Base-by-base conservation (phyloP, 768 basidiomycete species). In the Xanthoconium stramineum region DNA sequence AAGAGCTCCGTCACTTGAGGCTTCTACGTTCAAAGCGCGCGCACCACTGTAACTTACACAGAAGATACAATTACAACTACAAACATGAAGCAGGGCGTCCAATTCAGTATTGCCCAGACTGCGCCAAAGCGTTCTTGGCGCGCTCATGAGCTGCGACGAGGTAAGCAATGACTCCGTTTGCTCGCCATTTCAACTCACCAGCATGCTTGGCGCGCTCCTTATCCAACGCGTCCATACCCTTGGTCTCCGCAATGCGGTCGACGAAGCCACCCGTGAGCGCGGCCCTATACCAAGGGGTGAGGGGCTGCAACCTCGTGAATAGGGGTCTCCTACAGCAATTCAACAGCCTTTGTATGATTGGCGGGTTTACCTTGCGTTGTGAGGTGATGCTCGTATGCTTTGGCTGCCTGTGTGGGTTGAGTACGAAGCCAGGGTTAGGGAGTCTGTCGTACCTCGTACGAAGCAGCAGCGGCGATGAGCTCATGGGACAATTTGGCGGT, bases 1-100 rank as follows among this genome's bases (percentile, higher is more conserved):
- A 79, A 89, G 39, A 86, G 80, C 65, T 73, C 76, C 9, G 78
- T 95, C 3, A 73, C 88, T 50, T 87, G 81, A 65, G 91, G 96
- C 65, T 71, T 94, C 37, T 79, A 83, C 48, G 78, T 96, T 24
- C 24, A 24, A 24, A 24, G 4, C 24, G 24, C 24, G 24, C 24
- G 24, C 6, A 81, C 76, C 73, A 51, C 71, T 97, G 38, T 96
- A 55, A 63, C 37, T n/a, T 28, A 52, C 52, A 46, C 2, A 14
- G 57, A 28, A n/a, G 28, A 54, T 53, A 44, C 4, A 20, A 9
- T 57, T 53, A 57, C 52, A 52, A 52, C 58, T 65, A 60, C 65
- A 56, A 52, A 32, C 33, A 12, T 17, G 8, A 33, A 13, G 12
- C 51, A 17, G 36, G 17, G 17, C 28, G 11, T 14, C 5, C 8